Base-by-base conservation (phyloP, 805 yeast genomes). In the Teunomyces gatunensis region DNA sequence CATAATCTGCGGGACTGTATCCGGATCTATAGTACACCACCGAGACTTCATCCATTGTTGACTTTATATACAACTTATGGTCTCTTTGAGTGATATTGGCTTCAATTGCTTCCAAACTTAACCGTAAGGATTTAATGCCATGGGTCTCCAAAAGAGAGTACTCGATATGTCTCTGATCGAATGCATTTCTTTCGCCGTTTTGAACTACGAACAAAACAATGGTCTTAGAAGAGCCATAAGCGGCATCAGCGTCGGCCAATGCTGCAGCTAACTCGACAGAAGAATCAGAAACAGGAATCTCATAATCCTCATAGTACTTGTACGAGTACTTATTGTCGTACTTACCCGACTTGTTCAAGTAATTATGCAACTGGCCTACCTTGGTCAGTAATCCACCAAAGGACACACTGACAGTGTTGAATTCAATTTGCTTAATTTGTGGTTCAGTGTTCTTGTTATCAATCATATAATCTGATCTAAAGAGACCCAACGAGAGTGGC, bases 371-470 rank as follows among this genome's bases (percentile, higher is more conserved):
- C 54, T 80, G 73, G 17, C 94, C 87, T 21, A 89, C 92, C 61
- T 85, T 87, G 11, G 89, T 64, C 1, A 96, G 85, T 47, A 94
- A 73, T 0, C 96, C 98, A 17, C 96, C 97, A 71, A 94, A 94
- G 1, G 97, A 91, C 3, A 92, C 96, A 58, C 96, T 87, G 3
- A 94, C 89, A 1, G 99, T 91, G 67, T 94, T 94, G 71, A 92
- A 92, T 65, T 94, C 99, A 44, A 94, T 94, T 66, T 94, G 99
- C 61, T 92, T 91, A 58, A 92, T 85, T 23, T 66, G 63, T 13
- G 59, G 47, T 5, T 48, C 50, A 11, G 67, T 66, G 44, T 69
- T 68, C 5, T 63, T 60, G 18, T 67, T 63, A 35, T 76, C 74
- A 48, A 65, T 60, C 83, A 94, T 82, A 59, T 92, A 94, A 61